Conservation (phyloP, 176 grass and related monocot species). For the Carex cristatella region DNA sequence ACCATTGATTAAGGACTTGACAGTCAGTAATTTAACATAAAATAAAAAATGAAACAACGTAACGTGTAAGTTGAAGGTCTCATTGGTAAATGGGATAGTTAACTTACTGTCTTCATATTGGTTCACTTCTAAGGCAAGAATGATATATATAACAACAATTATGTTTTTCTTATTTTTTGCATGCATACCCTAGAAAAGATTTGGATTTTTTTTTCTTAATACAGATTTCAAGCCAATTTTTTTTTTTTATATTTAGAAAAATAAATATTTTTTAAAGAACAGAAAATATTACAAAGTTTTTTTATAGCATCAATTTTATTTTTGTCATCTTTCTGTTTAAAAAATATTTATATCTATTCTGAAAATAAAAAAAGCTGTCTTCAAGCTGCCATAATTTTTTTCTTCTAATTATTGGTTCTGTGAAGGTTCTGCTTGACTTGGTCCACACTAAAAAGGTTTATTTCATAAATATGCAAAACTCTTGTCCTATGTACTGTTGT, state of each 20-base stretch:
- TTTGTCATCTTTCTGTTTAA: too few relatives aligned
- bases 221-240: too few relatives aligned
- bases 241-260: too few relatives aligned
- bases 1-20: neutral
- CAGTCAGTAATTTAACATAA: neutral
- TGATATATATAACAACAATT: neutral
- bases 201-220: neutral
- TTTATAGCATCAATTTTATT: too few relatives aligned
- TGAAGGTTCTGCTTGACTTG: neutral
- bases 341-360: too few relatives aligned
- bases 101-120: conserved; percentile 7
- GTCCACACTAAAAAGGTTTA: too few relatives aligned
- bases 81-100: conserved; percentile 18
- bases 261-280: too few relatives aligned
- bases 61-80: conserved; percentile 13
- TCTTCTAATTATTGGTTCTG: neutral
- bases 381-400: too few relatives aligned
- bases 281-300: too few relatives aligned
- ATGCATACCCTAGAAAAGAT: neutral
- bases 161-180: neutral
- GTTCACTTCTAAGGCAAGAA: conserved; percentile 16
- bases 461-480: too few relatives aligned
- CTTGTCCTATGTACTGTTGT: too few relatives aligned
- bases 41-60: conserved; percentile 5
- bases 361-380: too few relatives aligned